A percentile compares a stretch with the other conserved stretches of the same genome.
Evolutionary conservation across 768 basidiomycete species (phyloP).

Genomic region (Pholiota conissans): DNA sequence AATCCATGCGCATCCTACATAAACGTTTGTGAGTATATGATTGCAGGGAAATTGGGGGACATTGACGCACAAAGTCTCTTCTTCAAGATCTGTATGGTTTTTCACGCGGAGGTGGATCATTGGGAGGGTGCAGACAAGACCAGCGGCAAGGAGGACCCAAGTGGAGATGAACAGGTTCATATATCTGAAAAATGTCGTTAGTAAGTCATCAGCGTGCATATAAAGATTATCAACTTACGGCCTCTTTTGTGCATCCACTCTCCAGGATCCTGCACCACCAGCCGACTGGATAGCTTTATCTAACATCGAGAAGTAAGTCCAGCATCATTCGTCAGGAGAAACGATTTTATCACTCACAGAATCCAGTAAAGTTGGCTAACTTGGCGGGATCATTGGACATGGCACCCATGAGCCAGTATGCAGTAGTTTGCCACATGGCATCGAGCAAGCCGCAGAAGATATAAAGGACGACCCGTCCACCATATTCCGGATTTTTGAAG

Average conservation of each 20-base stretch:
- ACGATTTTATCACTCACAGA: conserved; percentile 54
- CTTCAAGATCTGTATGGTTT: conserved; percentile 52
- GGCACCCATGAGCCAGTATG: conserved; percentile 83
- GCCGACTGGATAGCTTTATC: conserved; percentile 71
- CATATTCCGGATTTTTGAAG: conserved; percentile 54
- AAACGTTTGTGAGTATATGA: neutral
- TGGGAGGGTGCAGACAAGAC: conserved; percentile 63
- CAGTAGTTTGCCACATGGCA: conserved; percentile 83
- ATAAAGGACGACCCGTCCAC: conserved; percentile 59
- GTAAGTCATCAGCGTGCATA: neutral
- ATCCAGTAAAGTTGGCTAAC: conserved; percentile 77
- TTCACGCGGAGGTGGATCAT: conserved; percentile 75
- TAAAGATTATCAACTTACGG: conserved; percentile 48
- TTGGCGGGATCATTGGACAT: conserved; percentile 84
- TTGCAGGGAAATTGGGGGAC: too few species aligned
- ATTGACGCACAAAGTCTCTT: conserved; percentile 49
- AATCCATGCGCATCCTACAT: neutral
- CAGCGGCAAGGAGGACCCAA: conserved; percentile 68
- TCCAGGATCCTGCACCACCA: conserved; percentile 75
- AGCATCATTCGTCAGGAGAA: neutral
- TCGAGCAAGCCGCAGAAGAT: conserved; percentile 76
- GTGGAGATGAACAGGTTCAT: conserved; percentile 76
- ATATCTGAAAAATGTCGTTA: conserved; percentile 34
- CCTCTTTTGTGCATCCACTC: conserved; percentile 58
- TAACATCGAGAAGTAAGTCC: neutral